A percentile compares a stretch with the other conserved stretches of the same genome.
phyloP scores from a whole-genome alignment of 192 early-diverging fungal species.

The Chytriomyces confervae region DNA sequence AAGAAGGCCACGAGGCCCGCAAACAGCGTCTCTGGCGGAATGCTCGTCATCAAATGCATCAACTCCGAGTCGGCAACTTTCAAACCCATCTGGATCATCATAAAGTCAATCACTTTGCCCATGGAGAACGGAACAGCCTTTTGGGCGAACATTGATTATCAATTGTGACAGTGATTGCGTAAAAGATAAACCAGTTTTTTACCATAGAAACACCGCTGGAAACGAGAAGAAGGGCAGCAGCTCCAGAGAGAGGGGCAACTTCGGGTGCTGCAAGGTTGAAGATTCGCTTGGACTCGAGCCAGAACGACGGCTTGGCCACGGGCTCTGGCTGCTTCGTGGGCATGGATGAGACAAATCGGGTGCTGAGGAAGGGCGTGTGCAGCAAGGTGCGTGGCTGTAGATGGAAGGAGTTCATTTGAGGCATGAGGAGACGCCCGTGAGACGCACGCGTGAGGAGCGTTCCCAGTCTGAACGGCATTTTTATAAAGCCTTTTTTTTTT shows the following conservation, averaged over 20 bases:
- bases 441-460: background rate
- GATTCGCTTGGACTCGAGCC: conserved; percentile 17
- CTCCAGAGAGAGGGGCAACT: conserved; percentile 13
- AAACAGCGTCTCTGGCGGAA: conserved; percentile 26
- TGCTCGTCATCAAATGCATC: conserved; percentile 19
- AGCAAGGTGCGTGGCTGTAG: background rate
- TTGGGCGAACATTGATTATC: background rate
- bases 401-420: background rate
- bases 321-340: conserved; percentile 1
- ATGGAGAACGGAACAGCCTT: conserved; percentile 47
- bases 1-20: conserved; percentile 32
- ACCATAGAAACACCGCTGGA: conserved; percentile 50
- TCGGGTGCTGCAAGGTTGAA: conserved; percentile 41
- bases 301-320: conserved; percentile 17
- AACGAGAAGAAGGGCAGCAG: conserved; percentile 33
- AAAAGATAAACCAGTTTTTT: background rate
- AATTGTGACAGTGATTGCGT: background rate
- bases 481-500: background rate
- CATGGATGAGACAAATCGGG: background rate
- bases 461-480: background rate
- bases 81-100: conserved; percentile 32
- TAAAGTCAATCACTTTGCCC: conserved; percentile 50
- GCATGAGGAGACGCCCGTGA: background rate
- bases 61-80: conserved; percentile 33
- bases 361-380: background rate